Evolutionary conservation across 1,284 basidiomycete genomes (phyloP), one percentile per base, ranked within the genome.

Genomic region (Rhodofomes roseus): DNA sequence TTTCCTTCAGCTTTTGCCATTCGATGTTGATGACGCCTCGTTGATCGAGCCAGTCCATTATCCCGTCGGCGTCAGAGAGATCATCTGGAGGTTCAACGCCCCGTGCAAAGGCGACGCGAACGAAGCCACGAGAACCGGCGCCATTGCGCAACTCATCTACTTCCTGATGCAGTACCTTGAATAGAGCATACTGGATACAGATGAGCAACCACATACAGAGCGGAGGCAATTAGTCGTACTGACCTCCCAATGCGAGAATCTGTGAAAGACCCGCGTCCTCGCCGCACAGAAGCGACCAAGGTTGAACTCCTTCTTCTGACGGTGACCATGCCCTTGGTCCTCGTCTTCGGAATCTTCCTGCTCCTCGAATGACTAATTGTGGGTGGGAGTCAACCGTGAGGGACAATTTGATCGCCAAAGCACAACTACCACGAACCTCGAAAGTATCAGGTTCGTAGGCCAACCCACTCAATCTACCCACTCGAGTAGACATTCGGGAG

Each of bases 181-280:
- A 90, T 29, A 90, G 76, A 8, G 78, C 69, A 67, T 85, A 79
- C 87, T 91, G 40, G 1, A 11, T 29, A n/a, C 36, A 14, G 34
- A 46, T 18, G 6, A 56, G 40, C 16, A 11, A 29, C 23, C 6
- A 20, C 5, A 23, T 3, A 34, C 16, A 44, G 16, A 8, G 23
- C 25, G 14, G 20, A 46, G 25, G 11, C 1, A 4, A 9, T 7
- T 20, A 31, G 29, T 18, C 41, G 37, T n/a, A 64, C 81, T 60
- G 65, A 93, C 93, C 85, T 92, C 90, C 93, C 93, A 95, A 67
- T 95, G 93, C 9, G 80, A 82, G 70, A 95, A 85, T 59, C 81
- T 75, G 70, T 95, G 92, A 68, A 85, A 94, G 23, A 87, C 81
- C 60, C 76, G 73, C 1, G 87, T 85, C 57, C 92, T 80, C 43